Evolutionary conservation across 345 rosid genomes (phyloP), one percentile per base, ranked within the genome.

Genomic region (Toxicodendron radicans): DNA sequence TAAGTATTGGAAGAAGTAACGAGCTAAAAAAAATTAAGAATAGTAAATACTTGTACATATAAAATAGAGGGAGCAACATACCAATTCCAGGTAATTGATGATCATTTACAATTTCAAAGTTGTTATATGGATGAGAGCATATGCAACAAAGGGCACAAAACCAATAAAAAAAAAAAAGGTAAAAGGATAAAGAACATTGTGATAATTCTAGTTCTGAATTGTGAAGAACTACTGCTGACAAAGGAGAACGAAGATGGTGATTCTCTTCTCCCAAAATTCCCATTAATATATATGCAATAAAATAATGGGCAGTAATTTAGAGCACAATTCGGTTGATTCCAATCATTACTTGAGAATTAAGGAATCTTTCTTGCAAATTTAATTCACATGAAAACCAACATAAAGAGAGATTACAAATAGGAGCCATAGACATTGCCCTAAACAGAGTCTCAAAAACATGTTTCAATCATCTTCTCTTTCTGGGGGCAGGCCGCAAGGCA

Each of bases 121-220:
- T 95, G 88, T 95, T 95, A 84, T 95, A 95, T 95, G 38, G 99
- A 95, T 33, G 98, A 85, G 62, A 95, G 97, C 98, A 95, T 93
- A 97, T 93, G 91, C 82, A 71, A 45, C 64, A 72, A 75, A 27
- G 68, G 68, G 18, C 43, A 52, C 58, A 20, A 65, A 27, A 56
- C 21, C 58, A 78, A 58, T n/a, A n/a, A n/a, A n/a, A n/a, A n/a
- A n/a, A n/a, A 2, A 35, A 35, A 35, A 3, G 41, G 41, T 35
- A 35, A 67, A 32, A 27, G 23, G 27, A 41, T 51, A 68, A 51
- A 1, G 24, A 20, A 12, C 48, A 53, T 2, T 24, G 6, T 4
- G 7, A 16, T 9, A 45, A 33, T 32, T 67, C 43, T n/a, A 51
- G 6, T 12, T 58, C 0, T 16, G 63, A 18, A 45, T 45, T 65